phyloP scores from a whole-genome alignment of 75 land plant species.

The Larix kaempferi region DNA sequence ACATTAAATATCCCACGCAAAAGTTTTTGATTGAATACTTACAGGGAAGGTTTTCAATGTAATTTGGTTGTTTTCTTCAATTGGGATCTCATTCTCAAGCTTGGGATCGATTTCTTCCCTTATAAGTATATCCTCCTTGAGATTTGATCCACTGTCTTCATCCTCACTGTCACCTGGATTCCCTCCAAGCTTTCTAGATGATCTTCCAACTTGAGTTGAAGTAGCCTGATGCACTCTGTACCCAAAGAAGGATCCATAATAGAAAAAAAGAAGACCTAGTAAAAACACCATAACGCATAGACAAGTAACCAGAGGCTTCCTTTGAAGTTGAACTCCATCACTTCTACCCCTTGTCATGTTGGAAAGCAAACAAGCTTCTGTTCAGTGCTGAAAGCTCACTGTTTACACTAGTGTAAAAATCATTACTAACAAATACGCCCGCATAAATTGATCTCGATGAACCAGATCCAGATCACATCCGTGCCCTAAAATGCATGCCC shows the following conservation, averaged over 20 bases:
- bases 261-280: slow-evolving; percentile 32
- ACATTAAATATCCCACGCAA: too few relatives aligned
- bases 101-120: background rate
- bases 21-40: too few relatives aligned
- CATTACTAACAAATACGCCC: too few relatives aligned
- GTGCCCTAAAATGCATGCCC: too few relatives aligned
- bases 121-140: slow-evolving; percentile 13
- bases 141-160: slow-evolving; percentile 13
- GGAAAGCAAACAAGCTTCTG: background rate
- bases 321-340: slow-evolving; percentile 23
- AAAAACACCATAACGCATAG: slow-evolving; percentile 23
- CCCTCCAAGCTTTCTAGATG: slow-evolving; percentile 28
- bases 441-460: too few relatives aligned
- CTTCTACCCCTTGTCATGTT: slow-evolving; percentile 30
- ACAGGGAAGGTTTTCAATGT: too few relatives aligned
- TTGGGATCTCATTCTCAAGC: too few relatives aligned
- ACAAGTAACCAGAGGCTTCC: slow-evolving; percentile 32
- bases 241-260: slow-evolving; percentile 33
- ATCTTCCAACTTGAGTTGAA: slow-evolving; percentile 7
- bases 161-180: slow-evolving; percentile 27
- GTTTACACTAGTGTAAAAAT: too few relatives aligned
- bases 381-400: background rate
- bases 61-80: too few relatives aligned
- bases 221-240: background rate
- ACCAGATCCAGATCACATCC: too few relatives aligned